A percentile compares a stretch with the other conserved stretches of the same genome.
Conservation (phyloP, 2,329 filamentous ascomycete genomes). For the Phoma sp. region DNA sequence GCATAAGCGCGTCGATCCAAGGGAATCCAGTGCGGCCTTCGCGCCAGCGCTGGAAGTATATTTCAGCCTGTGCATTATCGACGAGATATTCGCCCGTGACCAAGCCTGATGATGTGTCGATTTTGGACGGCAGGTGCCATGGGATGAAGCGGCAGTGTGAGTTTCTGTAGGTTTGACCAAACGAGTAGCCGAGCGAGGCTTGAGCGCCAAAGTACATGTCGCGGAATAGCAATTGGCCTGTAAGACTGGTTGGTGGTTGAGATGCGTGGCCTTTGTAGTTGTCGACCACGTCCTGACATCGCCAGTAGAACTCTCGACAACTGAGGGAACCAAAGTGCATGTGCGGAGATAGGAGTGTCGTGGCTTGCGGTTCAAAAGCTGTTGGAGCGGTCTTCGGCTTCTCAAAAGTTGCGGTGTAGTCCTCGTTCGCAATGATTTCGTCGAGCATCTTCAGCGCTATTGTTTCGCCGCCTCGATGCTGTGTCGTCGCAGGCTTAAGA, state of each 20-base stretch:
- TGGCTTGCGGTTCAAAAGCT: slow-evolving; percentile 74
- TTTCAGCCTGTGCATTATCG: slow-evolving; percentile 68
- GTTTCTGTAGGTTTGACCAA: slow-evolving; percentile 72
- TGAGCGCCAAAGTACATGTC: slow-evolving; percentile 87
- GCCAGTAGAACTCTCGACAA: slow-evolving; percentile 77
- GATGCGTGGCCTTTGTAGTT: slow-evolving; percentile 64
- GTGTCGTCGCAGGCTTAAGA: slow-evolving; percentile 65
- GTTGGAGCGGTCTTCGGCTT: slow-evolving; percentile 80
- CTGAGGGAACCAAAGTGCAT: slow-evolving; percentile 77
- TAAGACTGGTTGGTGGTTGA: slow-evolving; percentile 70
- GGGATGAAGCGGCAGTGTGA: slow-evolving; percentile 75
- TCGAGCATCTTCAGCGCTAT: slow-evolving; percentile 66
- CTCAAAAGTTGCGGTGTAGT: slow-evolving; percentile 76
- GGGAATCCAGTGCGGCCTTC: slow-evolving; percentile 76
- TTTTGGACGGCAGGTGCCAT: slow-evolving; percentile 75
- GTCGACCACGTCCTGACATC: slow-evolving; percentile 68
- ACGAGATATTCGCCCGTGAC: slow-evolving; percentile 69
- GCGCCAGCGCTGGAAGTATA: slow-evolving; percentile 74
- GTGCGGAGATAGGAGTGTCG: slow-evolving; percentile 75
- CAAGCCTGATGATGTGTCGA: slow-evolving; percentile 53
- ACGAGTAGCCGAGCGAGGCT: slow-evolving; percentile 69
- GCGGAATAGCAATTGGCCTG: slow-evolving; percentile 76
- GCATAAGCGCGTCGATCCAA: slow-evolving; percentile 83
- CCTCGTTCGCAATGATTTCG: slow-evolving; percentile 66
- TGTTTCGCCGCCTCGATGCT: slow-evolving; percentile 75